These are phyloP conservation scores for Ceratobasidium sp. DNA, from an alignment of 1,284 basidiomycete species.

Conservation along the genomic window DNA sequence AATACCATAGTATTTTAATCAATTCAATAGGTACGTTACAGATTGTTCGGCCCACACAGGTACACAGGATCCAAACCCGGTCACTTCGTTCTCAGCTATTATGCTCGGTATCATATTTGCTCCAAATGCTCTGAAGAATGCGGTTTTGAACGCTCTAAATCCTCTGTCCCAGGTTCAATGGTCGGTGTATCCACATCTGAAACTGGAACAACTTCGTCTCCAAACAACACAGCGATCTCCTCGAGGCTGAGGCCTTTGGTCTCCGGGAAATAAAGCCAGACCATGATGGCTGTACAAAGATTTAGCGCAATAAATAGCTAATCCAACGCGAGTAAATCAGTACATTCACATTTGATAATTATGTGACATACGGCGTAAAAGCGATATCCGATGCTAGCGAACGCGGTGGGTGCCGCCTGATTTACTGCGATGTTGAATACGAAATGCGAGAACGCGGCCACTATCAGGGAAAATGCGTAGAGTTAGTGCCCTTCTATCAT, in stretches of 20 bases:
- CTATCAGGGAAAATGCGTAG: too few species aligned
- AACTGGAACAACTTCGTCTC: slow-evolving; percentile 26
- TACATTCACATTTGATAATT: not conserved
- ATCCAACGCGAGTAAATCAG: not conserved
- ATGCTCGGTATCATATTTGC: not conserved
- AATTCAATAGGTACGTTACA: too few species aligned
- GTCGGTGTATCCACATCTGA: not conserved
- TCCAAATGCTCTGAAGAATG: not conserved
- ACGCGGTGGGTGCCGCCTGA: slow-evolving; percentile 29
- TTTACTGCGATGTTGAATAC: slow-evolving; percentile 31
- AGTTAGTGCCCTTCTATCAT: too few species aligned
- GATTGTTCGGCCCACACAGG: too few species aligned
- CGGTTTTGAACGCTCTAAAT: not conserved
- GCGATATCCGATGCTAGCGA: slow-evolving; percentile 14
- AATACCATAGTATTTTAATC: too few species aligned
- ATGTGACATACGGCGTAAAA: slow-evolving; percentile 7
- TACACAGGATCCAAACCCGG: too few species aligned
- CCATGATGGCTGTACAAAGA: slow-evolving; percentile 27
- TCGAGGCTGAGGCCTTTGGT: slow-evolving; percentile 29
- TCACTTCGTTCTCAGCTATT: not conserved
- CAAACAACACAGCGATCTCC: slow-evolving; percentile 27
- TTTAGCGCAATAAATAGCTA: slow-evolving; percentile 32
- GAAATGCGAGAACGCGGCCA: slow-evolving; percentile 34
- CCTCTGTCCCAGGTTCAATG: not conserved
- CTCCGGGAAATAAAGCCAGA: slow-evolving; percentile 29